Evolutionary conservation across 1,284 basidiomycete genomes (phyloP).

Genomic region (Grifola frondosa): DNA sequence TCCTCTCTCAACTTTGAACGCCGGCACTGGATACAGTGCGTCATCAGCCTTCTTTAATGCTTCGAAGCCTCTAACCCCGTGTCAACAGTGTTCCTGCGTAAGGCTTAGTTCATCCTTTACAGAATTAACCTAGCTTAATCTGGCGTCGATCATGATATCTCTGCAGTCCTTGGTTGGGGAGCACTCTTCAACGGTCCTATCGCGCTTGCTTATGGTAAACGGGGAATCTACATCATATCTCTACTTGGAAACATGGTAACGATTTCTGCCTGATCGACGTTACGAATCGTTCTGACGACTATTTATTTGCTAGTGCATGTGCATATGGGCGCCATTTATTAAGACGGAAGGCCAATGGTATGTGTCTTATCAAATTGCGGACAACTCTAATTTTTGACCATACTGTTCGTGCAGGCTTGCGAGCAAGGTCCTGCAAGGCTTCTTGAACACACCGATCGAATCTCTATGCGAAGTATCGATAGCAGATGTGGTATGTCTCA

Average conservation of each 20-base stretch:
- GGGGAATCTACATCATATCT: neutral
- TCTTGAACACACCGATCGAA: neutral
- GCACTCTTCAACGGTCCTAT: neutral
- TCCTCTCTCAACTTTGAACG: neutral
- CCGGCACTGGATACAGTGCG: slow-evolving; percentile 1
- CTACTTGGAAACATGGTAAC: neutral
- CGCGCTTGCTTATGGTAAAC: slow-evolving; percentile 1
- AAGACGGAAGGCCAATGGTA: neutral
- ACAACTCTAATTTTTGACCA: neutral
- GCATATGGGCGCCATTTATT: neutral
- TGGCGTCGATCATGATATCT: neutral
- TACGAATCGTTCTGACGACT: neutral
- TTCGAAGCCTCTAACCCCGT: neutral
- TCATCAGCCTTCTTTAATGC: no score
- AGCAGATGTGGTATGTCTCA: neutral
- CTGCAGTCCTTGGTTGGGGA: neutral
- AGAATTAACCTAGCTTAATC: neutral
- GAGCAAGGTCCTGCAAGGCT: slow-evolving; percentile 1
- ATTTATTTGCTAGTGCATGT: neutral
- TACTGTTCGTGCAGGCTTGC: neutral
- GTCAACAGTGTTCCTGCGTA: neutral
- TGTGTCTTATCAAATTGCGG: no score
- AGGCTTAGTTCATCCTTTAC: no score
- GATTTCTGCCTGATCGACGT: neutral
- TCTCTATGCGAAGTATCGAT: slow-evolving; percentile 2